A percentile compares a stretch with the other conserved stretches of the same genome.
These are phyloP conservation scores for Cupressus sempervirens DNA, from an alignment of 75 land plant species.

Conservation along the genomic window DNA sequence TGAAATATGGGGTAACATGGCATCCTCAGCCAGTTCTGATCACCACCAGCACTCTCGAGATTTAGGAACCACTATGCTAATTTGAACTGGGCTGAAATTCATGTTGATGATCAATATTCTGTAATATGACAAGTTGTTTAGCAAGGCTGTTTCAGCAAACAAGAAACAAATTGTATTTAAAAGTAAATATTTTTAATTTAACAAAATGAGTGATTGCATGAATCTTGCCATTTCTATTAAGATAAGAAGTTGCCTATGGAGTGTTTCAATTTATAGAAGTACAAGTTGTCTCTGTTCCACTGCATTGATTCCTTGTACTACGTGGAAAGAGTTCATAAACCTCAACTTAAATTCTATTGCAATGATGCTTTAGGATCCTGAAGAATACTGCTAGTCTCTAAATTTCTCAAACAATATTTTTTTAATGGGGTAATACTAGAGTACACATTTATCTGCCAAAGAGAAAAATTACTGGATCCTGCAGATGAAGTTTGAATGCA, in stretches of 20 bases:
- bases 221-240: background rate
- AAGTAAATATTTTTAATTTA: background rate
- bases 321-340: background rate
- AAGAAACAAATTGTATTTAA: too few species aligned
- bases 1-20: too few species aligned
- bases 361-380: background rate
- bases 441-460: background rate
- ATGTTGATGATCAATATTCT: background rate
- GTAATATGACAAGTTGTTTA: background rate
- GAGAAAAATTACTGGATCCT: background rate
- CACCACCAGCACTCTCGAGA: background rate
- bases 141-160: too few species aligned
- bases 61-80: background rate
- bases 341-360: background rate
- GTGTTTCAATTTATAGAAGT: background rate
- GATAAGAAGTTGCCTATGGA: conserved; percentile 1
- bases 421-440: background rate
- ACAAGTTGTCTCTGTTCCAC: background rate
- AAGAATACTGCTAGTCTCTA: background rate
- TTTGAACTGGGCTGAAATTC: background rate
- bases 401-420: background rate
- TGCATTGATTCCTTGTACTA: background rate
- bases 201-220: background rate
- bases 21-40: background rate
- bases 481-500: background rate